Conservation (phyloP, 2,329 filamentous ascomycete species). For the Calonectria multiphialidica region DNA sequence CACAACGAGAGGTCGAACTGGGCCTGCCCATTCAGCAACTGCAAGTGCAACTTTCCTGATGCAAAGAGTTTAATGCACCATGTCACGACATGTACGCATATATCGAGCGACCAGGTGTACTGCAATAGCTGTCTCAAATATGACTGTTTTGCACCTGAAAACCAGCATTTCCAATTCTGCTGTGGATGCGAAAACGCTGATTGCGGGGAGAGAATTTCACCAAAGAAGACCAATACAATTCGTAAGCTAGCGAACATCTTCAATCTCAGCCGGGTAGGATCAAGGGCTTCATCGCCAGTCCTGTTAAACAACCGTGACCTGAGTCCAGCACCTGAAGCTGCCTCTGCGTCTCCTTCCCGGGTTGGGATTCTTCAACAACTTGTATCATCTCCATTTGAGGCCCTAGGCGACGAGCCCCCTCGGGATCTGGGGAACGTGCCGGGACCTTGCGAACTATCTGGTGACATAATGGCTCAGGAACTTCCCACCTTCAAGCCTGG, state of each 20-base stretch:
- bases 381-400: not conserved
- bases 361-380: not conserved
- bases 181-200: not conserved
- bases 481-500: no score
- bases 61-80: not conserved
- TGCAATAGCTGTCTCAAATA: not conserved
- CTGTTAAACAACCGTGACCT: not conserved
- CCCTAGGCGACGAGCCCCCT: not conserved
- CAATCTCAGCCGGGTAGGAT: not conserved
- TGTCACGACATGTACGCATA: not conserved
- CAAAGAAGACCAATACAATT: not conserved
- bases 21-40: not conserved
- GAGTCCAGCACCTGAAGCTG: not conserved
- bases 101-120: not conserved
- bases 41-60: not conserved
- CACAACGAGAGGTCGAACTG: not conserved
- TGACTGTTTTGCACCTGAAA: not conserved
- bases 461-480: not conserved
- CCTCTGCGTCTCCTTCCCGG: not conserved
- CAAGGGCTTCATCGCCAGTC: not conserved
- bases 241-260: not conserved
- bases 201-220: not conserved
- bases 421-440: not conserved
- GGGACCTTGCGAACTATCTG: not conserved
- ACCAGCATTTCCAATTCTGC: not conserved